Evolutionary conservation across 2,329 filamentous ascomycete species (phyloP).

Genomic region (Purpureocillium lavendulum): DNA sequence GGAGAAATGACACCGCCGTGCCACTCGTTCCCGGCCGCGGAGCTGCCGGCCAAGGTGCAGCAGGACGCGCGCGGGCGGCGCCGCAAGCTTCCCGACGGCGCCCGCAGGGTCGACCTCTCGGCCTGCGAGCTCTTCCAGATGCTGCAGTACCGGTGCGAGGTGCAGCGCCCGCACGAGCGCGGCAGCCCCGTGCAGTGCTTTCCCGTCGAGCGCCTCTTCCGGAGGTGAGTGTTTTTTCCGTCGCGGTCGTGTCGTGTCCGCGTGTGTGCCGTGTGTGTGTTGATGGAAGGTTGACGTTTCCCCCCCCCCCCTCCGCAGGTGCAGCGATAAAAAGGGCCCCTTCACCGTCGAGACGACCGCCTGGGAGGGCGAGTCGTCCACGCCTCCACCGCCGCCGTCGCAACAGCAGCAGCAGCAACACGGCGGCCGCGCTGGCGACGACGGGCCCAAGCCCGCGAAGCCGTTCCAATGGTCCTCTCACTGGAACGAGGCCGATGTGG

Average conservation of each 20-base stretch:
- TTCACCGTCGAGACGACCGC: constrained; percentile 58
- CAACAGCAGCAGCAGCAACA: not conserved
- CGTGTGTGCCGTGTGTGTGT: no score
- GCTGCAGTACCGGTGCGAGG: constrained; percentile 52
- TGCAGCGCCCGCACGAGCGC: constrained; percentile 35
- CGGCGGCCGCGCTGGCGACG: constrained; percentile 2
- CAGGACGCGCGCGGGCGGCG: constrained; percentile 37
- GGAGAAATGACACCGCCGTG: constrained; percentile 49
- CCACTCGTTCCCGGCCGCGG: constrained; percentile 41
- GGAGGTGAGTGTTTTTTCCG: constrained; percentile 36
- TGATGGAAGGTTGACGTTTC: constrained; percentile 6
- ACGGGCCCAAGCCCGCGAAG: constrained; percentile 9
- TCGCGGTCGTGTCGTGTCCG: no score
- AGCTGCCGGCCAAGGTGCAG: constrained; percentile 43
- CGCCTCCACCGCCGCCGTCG: constrained; percentile 6
- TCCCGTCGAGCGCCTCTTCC: constrained; percentile 51
- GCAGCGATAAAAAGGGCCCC: constrained; percentile 44
- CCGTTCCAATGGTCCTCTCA: constrained; percentile 25
- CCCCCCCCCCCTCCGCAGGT: constrained; percentile 41
- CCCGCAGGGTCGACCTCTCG: constrained; percentile 37
- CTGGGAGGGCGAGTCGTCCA: constrained; percentile 40
- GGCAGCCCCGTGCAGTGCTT: constrained; percentile 45
- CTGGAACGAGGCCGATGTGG: constrained; percentile 23
- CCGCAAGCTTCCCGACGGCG: constrained; percentile 37
- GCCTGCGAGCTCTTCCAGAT: constrained; percentile 49